These are phyloP conservation scores for Metrosideros polymorpha DNA, from an alignment of 441 rosid genomes.

Conservation along the genomic window DNA sequence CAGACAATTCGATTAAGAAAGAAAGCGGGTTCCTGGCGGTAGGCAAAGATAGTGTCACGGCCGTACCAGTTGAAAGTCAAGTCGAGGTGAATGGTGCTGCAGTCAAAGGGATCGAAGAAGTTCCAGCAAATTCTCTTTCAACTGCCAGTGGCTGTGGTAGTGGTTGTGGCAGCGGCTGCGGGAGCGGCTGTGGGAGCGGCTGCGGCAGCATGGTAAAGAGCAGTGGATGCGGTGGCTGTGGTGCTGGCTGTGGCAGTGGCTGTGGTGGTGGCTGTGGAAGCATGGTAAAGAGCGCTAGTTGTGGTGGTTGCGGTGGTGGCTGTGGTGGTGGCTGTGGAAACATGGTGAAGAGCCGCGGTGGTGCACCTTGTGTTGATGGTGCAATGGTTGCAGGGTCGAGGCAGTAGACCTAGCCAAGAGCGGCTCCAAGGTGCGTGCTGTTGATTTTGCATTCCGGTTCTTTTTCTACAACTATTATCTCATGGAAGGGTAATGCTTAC, in stretches of 20 bases:
- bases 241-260: not conserved
- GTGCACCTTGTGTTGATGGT: not conserved
- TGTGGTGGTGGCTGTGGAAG: not conserved
- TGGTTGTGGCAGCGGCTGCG: not conserved
- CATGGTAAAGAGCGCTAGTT: not conserved
- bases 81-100: not conserved
- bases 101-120: not conserved
- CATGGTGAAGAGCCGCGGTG: not conserved
- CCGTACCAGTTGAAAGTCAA: not conserved
- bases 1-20: not conserved
- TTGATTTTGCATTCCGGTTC: not conserved
- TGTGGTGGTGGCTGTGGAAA: not conserved
- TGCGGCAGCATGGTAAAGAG: not conserved
- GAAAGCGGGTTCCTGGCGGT: not conserved
- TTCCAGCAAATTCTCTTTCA: not conserved
- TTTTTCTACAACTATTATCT: not conserved
- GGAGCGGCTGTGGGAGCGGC: not conserved
- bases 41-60: not conserved
- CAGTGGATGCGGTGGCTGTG: not conserved
- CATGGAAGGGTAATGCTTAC: not conserved
- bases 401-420: not conserved
- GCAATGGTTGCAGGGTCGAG: not conserved
- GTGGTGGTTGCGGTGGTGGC: not conserved
- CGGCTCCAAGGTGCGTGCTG: not conserved
- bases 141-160: not conserved